Conservation (phyloP, 805 yeast species). For the Lipomyces mesembrius region DNA sequence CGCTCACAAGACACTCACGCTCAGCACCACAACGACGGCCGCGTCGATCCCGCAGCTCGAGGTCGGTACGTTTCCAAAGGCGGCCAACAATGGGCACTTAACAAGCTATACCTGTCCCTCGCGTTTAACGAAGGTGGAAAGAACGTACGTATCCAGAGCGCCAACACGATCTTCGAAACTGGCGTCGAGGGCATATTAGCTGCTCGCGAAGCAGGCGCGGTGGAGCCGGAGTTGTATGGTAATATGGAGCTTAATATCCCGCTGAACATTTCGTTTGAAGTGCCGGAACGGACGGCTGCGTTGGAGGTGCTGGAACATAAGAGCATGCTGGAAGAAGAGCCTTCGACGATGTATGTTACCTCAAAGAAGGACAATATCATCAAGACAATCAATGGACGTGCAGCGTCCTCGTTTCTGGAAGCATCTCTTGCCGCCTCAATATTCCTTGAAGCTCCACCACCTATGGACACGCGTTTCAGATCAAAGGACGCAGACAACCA, state of each 20-base stretch:
- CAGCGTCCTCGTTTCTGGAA: conserved; percentile 65
- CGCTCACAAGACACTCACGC: neutral
- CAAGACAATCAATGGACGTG: conserved; percentile 56
- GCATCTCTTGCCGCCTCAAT: conserved; percentile 34
- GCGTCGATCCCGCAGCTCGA: conserved; percentile 7
- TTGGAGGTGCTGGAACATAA: conserved; percentile 20
- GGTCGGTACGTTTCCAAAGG: conserved; percentile 33
- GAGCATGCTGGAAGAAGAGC: conserved; percentile 5
- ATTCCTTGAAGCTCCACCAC: conserved; percentile 31
- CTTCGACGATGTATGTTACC: conserved; percentile 52
- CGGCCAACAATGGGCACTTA: conserved; percentile 30
- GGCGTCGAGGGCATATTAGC: conserved; percentile 28
- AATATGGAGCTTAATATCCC: conserved; percentile 26
- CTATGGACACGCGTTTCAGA: conserved; percentile 16
- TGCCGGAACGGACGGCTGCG: conserved; percentile 11
- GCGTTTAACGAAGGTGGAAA: conserved; percentile 13
- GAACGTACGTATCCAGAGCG: conserved; percentile 24
- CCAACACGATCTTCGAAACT: conserved; percentile 34
- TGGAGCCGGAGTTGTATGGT: conserved; percentile 21
- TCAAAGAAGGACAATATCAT: conserved; percentile 61
- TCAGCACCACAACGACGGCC: conserved; percentile 9
- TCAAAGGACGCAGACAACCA: conserved; percentile 11
- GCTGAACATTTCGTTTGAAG: conserved; percentile 18
- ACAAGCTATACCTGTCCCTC: conserved; percentile 14
- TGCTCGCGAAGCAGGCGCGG: conserved; percentile 14